Evolutionary conservation across 129 eudicot species (phyloP).

Genomic region (Oenanthe sinensis): DNA sequence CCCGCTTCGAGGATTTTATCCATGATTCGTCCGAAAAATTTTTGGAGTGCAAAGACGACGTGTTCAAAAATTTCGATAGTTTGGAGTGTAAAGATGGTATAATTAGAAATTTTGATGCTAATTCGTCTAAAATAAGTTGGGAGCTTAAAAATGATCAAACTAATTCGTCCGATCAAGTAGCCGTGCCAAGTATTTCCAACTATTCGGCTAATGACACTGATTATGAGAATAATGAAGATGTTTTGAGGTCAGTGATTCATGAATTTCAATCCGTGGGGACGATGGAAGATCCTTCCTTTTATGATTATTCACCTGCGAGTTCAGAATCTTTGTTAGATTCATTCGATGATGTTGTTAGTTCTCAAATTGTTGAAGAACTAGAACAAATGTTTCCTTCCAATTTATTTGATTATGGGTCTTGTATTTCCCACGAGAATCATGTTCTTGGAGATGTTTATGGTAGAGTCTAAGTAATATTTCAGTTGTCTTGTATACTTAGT

Average conservation of each 20-base stretch:
- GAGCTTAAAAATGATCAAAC: neutral
- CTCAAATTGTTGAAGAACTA: slow-evolving; percentile 29
- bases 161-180: neutral
- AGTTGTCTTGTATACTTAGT: neutral
- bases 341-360: slow-evolving; percentile 22
- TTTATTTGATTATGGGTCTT: slow-evolving; percentile 1
- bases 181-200: neutral
- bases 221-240: neutral
- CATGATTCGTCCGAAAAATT: neutral
- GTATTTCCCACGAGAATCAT: neutral
- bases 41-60: neutral
- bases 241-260: neutral
- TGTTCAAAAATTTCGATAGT: neutral
- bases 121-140: neutral
- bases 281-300: slow-evolving; percentile 1
- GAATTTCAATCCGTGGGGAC: neutral
- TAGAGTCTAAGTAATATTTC: neutral
- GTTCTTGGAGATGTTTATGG: slow-evolving; percentile 1
- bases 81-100: neutral
- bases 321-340: slow-evolving; percentile 33
- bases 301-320: slow-evolving; percentile 26
- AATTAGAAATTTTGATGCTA: neutral
- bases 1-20: slow-evolving; percentile 19
- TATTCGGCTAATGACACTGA: neutral
- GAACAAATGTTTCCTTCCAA: slow-evolving; percentile 24